phyloP scores from a whole-genome alignment of 305 asterid genomes.

The Fraxinus floribunda region DNA sequence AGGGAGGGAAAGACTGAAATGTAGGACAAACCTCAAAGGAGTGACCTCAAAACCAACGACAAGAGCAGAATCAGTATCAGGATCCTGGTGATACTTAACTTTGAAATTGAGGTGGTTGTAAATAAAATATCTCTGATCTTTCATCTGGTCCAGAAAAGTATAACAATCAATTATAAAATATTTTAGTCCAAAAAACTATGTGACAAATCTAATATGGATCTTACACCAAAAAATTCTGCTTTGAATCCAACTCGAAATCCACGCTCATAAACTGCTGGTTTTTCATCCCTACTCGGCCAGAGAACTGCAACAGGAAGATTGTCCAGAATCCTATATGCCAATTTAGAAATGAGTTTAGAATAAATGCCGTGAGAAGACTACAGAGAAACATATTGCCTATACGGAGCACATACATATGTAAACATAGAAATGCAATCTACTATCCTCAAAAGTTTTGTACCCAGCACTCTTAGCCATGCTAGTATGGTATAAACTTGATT shows the following conservation, averaged over 20 bases:
- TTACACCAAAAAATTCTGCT: conserved; percentile 45
- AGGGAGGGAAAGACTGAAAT: neutral
- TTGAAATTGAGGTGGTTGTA: conserved; percentile 54
- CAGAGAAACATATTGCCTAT: neutral
- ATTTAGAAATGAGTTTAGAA: neutral
- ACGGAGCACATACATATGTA: neutral
- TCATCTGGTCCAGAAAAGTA: conserved; percentile 33
- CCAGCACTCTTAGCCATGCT: neutral
- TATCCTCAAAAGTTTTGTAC: neutral
- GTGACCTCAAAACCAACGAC: conserved; percentile 62
- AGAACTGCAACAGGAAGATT: conserved; percentile 57
- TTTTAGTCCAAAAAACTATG: neutral
- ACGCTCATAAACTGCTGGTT: conserved; percentile 36
- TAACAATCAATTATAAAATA: neutral
- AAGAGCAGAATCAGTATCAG: conserved; percentile 43
- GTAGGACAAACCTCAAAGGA: conserved; percentile 44
- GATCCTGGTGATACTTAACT: conserved; percentile 51
- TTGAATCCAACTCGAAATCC: conserved; percentile 51
- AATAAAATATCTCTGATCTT: conserved; percentile 43
- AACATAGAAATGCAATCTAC: neutral
- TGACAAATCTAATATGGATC: conserved; percentile 1
- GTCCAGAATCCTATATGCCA: conserved; percentile 43
- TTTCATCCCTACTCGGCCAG: conserved; percentile 39
- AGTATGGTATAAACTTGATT: neutral
- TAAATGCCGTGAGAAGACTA: neutral